Evolutionary conservation across 2,329 filamentous ascomycete genomes (phyloP), one percentile per base, ranked within the genome.

Genomic region (Alternaria sp.): DNA sequence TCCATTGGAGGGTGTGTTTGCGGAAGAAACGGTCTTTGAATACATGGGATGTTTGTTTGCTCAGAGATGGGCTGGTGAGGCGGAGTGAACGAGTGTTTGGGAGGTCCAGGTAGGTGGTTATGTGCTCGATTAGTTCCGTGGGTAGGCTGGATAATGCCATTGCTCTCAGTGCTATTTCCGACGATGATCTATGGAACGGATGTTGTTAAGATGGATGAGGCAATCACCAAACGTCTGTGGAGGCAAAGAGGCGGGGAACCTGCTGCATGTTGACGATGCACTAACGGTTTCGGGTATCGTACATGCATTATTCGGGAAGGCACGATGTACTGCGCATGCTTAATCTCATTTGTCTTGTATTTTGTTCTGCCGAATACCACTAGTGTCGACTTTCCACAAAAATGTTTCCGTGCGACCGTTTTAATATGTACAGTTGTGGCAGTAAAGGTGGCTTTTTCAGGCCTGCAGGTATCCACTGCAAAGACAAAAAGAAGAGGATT

Each of bases 21-120:
- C 58, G 69, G 44, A 77, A 75, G 60, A 74, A 76, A 6, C 69
- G 71, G 10, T 69, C 59, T 28, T 56, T 67, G 51, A 76, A 75
- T 10, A 58, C 44, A 53, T 72, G 68, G 2, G 65, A 60, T 9
- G 62, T 66, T 58, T 71, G 63, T 30, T 62, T 62, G 25, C 66
- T 64, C 14, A 75, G 61, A 7, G 63, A 62, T 14, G 46, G 21
- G 23, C 58, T 69, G 23, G 60, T 63, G 33, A 75, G 67, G 44
- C 75, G 75, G 37, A 74, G 60, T 11, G 65, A 67, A 20, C 67
- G 62, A 25, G 65, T 68, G 10, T 63, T 63, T 15, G 45, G 11
- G 8, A 71, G 30, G 26, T 71, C 66, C 12, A 76, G 71, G 55
- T 74, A 15, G 9, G 45, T 56, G 11, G 68, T 58, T 21, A 77